Conservation (phyloP, 129 eudicot species). For the Glebionis coronaria region DNA sequence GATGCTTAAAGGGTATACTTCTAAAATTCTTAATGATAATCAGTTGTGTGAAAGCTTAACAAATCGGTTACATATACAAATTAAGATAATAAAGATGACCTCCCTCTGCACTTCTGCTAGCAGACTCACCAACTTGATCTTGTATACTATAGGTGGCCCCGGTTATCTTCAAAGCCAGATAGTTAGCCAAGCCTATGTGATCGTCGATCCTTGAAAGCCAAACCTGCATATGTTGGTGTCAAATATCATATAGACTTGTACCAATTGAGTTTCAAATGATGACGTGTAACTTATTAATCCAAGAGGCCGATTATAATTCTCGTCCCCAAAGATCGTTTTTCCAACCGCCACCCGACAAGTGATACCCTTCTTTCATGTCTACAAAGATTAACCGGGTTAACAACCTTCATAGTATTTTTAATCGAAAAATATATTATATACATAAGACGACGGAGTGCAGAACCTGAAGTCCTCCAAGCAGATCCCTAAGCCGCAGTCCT, state of each 20-base stretch:
- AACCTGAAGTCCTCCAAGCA: constrained; percentile 89
- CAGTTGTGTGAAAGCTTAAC: constrained; percentile 20
- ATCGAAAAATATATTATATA: neutral
- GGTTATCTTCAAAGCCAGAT: constrained; percentile 64
- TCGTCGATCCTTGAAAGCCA: no score
- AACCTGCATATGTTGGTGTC: no score
- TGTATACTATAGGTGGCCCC: constrained; percentile 51
- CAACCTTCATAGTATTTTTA: no score
- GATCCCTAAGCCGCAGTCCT: no score
- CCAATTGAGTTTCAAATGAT: constrained; percentile 23
- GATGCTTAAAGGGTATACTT: no score
- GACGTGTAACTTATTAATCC: constrained; percentile 84
- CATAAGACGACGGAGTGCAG: constrained; percentile 3
- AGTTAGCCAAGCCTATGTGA: constrained; percentile 94
- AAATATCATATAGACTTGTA: neutral
- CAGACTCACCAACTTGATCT: constrained; percentile 78
- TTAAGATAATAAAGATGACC: constrained; percentile 40
- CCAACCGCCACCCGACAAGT: constrained; percentile 98
- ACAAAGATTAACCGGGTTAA: constrained; percentile 8
- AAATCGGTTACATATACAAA: neutral
- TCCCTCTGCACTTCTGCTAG: constrained; percentile 49
- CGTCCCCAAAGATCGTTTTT: constrained; percentile 96
- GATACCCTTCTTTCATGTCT: constrained; percentile 68
- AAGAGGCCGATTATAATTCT: constrained; percentile 70
- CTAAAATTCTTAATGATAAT: no score